Evolutionary conservation across 1,139 yeast species (phyloP).

Genomic region (Magnusiomyces ingens): DNA sequence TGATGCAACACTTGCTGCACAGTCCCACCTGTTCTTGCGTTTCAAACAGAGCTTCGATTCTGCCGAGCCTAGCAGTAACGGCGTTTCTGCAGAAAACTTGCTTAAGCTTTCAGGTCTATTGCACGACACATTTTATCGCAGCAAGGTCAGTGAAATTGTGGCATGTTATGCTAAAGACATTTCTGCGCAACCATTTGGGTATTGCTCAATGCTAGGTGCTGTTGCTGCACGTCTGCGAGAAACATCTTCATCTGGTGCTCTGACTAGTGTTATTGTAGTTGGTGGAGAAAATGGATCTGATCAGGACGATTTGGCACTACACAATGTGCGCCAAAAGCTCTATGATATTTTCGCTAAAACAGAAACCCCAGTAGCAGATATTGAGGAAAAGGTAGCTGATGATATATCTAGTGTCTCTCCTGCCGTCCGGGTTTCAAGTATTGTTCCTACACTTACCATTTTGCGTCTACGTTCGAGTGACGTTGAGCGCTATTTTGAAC

Average conservation of each 20-base stretch:
- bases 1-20: constrained; percentile 14
- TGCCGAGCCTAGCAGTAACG: constrained; percentile 37
- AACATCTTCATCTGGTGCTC: constrained; percentile 12
- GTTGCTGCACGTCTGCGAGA: constrained; percentile 16
- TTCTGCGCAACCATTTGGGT: constrained; percentile 32
- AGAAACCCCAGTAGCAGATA: not conserved
- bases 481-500: constrained; percentile 13
- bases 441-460: constrained; percentile 6
- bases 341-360: not conserved
- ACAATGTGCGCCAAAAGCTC: not conserved
- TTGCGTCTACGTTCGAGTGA: constrained; percentile 7
- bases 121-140: constrained; percentile 21
- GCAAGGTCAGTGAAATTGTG: constrained; percentile 24
- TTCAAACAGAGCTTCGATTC: constrained; percentile 35
- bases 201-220: constrained; percentile 26
- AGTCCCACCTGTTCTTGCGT: constrained; percentile 26
- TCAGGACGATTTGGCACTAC: not conserved
- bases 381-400: not conserved
- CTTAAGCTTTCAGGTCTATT: constrained; percentile 27
- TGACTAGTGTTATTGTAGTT: constrained; percentile 20
- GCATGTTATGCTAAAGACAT: constrained; percentile 30
- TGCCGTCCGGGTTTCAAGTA: not conserved
- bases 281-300: constrained; percentile 19
- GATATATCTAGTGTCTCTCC: not conserved
- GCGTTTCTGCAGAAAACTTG: constrained; percentile 32